phyloP scores from a whole-genome alignment of 164 flowering plant species.

The Euptelea pleiosperma region DNA sequence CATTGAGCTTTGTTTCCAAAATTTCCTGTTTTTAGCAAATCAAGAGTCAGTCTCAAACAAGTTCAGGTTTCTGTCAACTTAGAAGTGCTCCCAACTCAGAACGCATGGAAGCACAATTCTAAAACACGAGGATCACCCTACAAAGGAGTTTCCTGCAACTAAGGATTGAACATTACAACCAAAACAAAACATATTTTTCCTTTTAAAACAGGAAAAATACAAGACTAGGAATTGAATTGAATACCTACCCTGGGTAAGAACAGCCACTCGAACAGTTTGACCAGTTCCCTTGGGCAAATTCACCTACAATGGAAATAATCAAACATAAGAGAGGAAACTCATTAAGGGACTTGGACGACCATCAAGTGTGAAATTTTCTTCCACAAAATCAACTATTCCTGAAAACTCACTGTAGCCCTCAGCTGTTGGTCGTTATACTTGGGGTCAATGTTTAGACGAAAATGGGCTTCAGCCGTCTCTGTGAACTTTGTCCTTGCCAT shows the following conservation, averaged over 20 bases:
- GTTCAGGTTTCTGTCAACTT: too few species aligned
- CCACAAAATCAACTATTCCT: background rate
- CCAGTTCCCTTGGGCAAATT: slow-evolving; percentile 98
- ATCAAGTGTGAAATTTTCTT: background rate
- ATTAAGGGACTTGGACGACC: background rate
- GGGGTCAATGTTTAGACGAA: slow-evolving; percentile 96
- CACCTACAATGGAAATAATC: slow-evolving; percentile 43
- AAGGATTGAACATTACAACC: too few species aligned
- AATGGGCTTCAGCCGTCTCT: slow-evolving; percentile 92
- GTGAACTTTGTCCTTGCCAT: slow-evolving; percentile 71
- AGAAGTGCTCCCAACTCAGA: too few species aligned
- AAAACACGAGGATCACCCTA: too few species aligned
- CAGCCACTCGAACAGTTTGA: slow-evolving; percentile 81
- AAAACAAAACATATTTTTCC: too few species aligned
- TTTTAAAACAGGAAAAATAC: too few species aligned
- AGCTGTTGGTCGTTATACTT: slow-evolving; percentile 97
- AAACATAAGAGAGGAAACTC: background rate
- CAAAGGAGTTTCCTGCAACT: too few species aligned
- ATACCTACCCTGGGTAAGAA: slow-evolving; percentile 86
- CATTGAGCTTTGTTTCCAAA: too few species aligned
- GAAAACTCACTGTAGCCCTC: slow-evolving; percentile 78
- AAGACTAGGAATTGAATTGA: background rate
- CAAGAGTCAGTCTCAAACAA: too few species aligned
- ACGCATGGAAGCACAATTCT: too few species aligned
- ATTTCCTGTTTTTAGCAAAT: too few species aligned